Evolutionary conservation across 768 basidiomycete species (phyloP).

Genomic region (Russula dissimulans): DNA sequence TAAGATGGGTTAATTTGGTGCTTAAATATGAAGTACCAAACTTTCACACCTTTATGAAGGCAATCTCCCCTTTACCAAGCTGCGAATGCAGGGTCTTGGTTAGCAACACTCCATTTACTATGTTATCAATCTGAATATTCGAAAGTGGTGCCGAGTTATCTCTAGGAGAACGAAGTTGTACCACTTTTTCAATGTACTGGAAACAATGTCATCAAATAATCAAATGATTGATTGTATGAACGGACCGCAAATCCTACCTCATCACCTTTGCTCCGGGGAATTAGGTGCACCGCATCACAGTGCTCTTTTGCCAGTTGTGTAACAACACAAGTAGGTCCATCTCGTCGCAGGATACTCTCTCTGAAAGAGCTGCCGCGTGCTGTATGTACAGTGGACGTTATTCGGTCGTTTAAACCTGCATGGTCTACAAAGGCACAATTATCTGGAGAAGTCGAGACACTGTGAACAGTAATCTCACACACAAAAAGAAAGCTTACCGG

Average conservation of each 20-base stretch:
- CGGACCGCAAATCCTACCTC: not conserved
- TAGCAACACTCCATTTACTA: not conserved
- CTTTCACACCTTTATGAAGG: not conserved
- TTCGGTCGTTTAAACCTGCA: not conserved
- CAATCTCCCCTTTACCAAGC: not conserved
- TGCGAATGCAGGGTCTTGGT: not conserved
- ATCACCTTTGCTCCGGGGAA: not conserved
- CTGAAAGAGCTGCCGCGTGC: not conserved
- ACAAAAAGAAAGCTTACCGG: not conserved
- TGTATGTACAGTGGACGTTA: not conserved
- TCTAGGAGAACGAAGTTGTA: not conserved
- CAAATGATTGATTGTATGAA: not conserved
- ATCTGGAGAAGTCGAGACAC: not conserved
- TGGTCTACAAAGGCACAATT: not conserved
- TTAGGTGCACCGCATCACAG: not conserved
- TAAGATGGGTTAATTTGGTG: not conserved
- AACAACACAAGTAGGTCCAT: not conserved
- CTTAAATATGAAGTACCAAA: not conserved
- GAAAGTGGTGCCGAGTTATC: too few relatives aligned
- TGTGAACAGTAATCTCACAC: not conserved
- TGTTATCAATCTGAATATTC: not conserved
- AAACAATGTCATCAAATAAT: not conserved
- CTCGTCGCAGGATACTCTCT: not conserved
- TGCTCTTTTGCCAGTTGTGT: not conserved
- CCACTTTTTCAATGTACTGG: not conserved